Evolutionary conservation across 73 alveolate species (phyloP), one percentile per base, ranked within the genome.

Genomic region (Paramecium bursaria): DNA sequence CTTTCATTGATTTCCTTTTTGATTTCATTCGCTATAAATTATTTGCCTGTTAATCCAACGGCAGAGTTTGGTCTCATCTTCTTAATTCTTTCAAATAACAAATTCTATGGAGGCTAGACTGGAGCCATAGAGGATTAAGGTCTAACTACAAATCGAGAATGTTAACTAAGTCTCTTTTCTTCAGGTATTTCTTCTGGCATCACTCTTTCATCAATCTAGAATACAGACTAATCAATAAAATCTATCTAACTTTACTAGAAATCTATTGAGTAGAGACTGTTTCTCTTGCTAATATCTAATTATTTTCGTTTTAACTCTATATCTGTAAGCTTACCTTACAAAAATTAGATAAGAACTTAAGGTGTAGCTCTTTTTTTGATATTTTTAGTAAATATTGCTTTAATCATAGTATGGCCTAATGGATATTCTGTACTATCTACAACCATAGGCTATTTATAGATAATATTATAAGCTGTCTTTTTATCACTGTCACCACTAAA

Each of bases 31-130:
- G 82, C 26, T 39, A 67, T 67, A 67, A 30, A 67, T 11, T 67
- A 53, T 39, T 67, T 67, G 14, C 82, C 82, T 39, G 50, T 33
- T 19, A 67, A 67, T 19, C 60, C 82, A 19, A 67, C 55, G 14
- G 82, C 82, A 21, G 82, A 67, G 44, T 67, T 67, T 1, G 82
- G 82, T 6, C 82, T 31, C 2, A 67, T 67, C 44, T 57, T 35
- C 33, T 67, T 19, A 21, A 67, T 17, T 3, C 55, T 44, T 14
- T 25, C 50, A 23, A 67, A 15, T 19, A 42, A 31, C 21, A 39
- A 42, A 7, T 67, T 67, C 44, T 11, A 67, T 10, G 26, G 46
- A 67, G 33, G 25, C 17, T 33, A 39, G 0, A 67, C 27, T 67
- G 48, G 14, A 30, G 27, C 13, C 17, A 30, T 42, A 9, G 82